Conservation (phyloP, 202 grass and related monocot genomes). For the Bolboschoenoplectus hybrid region DNA sequence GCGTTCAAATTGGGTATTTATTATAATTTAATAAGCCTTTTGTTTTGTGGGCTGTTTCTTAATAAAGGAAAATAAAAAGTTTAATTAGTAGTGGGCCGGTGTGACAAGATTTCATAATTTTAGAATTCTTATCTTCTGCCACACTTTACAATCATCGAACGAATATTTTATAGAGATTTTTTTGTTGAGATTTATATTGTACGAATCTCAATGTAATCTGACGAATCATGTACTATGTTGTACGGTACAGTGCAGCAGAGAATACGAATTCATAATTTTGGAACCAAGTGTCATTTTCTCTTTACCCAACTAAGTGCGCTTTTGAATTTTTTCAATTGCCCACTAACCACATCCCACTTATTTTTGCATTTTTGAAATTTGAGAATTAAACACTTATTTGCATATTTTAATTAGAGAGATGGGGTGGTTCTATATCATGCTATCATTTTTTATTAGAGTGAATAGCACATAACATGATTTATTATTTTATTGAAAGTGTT, state of each 20-base stretch:
- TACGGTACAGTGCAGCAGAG: too few species aligned
- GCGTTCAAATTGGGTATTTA: neutral
- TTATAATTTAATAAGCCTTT: neutral
- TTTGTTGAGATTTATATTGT: too few species aligned
- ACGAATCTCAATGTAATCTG: too few species aligned
- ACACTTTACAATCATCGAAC: too few species aligned
- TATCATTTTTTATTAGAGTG: neutral
- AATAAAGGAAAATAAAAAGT: neutral
- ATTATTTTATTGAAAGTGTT: too few species aligned
- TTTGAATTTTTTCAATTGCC: neutral
- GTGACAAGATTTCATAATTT: conserved; percentile 8
- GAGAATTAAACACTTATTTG: neutral
- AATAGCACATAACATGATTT: neutral
- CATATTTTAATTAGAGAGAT: neutral
- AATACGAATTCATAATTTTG: neutral
- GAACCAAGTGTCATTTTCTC: conserved; percentile 16
- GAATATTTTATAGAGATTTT: too few species aligned
- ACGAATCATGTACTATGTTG: too few species aligned
- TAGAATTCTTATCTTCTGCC: too few species aligned
- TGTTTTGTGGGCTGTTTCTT: neutral
- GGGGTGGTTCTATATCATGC: neutral
- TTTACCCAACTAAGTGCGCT: neutral
- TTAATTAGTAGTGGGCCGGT: conserved; percentile 25
- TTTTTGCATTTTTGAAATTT: neutral
- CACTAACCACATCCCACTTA: conserved; percentile 1